A percentile compares a stretch with the other conserved stretches of the same genome.
Evolutionary conservation across 805 yeast species (phyloP).

Genomic region (Wickerhamiella vanderwaltii): DNA sequence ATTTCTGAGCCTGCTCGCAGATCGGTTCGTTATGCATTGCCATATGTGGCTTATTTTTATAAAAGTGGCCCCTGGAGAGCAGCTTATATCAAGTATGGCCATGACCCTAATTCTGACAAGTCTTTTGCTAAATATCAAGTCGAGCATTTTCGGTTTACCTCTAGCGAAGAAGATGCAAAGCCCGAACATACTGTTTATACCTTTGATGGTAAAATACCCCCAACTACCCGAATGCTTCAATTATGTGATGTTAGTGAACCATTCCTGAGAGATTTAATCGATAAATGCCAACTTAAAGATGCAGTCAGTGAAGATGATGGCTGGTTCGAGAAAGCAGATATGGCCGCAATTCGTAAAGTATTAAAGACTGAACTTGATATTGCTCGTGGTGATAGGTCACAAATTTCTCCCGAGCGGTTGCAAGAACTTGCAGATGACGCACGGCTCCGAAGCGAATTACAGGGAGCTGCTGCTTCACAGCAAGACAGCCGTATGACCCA

Average conservation of each 20-base stretch:
- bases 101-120: constrained; percentile 53
- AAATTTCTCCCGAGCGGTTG: not conserved
- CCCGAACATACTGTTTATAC: constrained; percentile 32
- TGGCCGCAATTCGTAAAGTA: constrained; percentile 54
- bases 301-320: constrained; percentile 56
- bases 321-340: constrained; percentile 57
- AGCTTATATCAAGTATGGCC: constrained; percentile 64
- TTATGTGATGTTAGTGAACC: constrained; percentile 66
- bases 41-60: constrained; percentile 70
- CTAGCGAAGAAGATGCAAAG: constrained; percentile 7
- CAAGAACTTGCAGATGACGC: constrained; percentile 10
- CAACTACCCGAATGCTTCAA: constrained; percentile 61
- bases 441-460: not conserved
- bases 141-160: constrained; percentile 58
- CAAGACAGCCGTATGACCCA: not conserved
- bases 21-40: constrained; percentile 60
- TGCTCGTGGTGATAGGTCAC: constrained; percentile 36
- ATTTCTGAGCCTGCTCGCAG: constrained; percentile 17
- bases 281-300: constrained; percentile 29
- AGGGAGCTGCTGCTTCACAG: not conserved
- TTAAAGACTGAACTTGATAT: constrained; percentile 60
- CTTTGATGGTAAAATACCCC: constrained; percentile 62
- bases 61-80: constrained; percentile 94
- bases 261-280: constrained; percentile 39
- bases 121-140: constrained; percentile 60